Conservation (phyloP, 495 filamentous ascomycete species). For the Podospora didyma region DNA sequence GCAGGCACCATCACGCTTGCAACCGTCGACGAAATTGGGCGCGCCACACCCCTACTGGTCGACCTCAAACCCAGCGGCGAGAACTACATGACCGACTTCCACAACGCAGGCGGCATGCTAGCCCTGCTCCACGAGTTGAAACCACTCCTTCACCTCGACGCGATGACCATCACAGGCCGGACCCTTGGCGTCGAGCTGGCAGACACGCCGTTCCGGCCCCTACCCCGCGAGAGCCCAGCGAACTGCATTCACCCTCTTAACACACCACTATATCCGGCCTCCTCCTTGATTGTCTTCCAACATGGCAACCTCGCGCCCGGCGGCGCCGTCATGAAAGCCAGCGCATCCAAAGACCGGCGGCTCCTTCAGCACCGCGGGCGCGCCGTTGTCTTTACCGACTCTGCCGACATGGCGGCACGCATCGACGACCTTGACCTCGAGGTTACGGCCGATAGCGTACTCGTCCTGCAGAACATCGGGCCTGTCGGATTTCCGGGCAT, state of each 20-base stretch:
- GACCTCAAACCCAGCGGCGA: slow-evolving; percentile 66
- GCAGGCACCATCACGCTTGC: slow-evolving; percentile 52
- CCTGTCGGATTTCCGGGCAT: slow-evolving; percentile 64
- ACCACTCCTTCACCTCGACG: slow-evolving; percentile 55
- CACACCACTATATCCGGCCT: slow-evolving; percentile 51
- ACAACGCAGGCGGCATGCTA: slow-evolving; percentile 63
- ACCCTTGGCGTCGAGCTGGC: slow-evolving; percentile 56
- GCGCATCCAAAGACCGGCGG: slow-evolving; percentile 51
- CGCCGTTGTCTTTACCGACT: slow-evolving; percentile 57
- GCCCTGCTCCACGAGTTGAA: slow-evolving; percentile 52
- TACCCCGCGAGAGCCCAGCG: slow-evolving; percentile 21
- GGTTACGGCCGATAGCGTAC: slow-evolving; percentile 49
- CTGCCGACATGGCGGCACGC: slow-evolving; percentile 51
- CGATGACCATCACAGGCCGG: slow-evolving; percentile 54
- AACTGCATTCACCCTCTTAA: slow-evolving; percentile 45
- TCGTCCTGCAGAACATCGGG: slow-evolving; percentile 59
- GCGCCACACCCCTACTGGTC: slow-evolving; percentile 55
- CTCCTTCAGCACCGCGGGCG: slow-evolving; percentile 50
- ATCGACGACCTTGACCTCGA: slow-evolving; percentile 54
- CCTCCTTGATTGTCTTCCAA: slow-evolving; percentile 49
- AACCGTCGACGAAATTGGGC: slow-evolving; percentile 58
- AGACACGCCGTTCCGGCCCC: slow-evolving; percentile 37
- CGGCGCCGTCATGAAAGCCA: slow-evolving; percentile 61
- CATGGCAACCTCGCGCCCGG: slow-evolving; percentile 50
- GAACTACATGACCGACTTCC: slow-evolving; percentile 71